phyloP scores from a whole-genome alignment of 1,284 basidiomycete species.

The Ustilago tritici region DNA sequence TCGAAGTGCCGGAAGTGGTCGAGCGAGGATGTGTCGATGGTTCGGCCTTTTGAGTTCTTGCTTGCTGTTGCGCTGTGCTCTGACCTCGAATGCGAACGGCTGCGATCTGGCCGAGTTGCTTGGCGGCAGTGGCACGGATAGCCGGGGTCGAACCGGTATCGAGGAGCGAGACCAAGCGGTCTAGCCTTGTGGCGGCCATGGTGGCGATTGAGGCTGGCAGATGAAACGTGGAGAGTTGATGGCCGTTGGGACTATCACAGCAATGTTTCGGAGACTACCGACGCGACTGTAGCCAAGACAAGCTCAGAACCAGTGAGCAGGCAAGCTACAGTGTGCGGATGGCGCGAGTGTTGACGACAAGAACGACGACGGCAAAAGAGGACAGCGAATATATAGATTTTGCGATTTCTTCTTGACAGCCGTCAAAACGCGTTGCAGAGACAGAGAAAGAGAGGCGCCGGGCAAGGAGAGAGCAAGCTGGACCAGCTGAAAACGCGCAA shows the following conservation, averaged over 20 bases:
- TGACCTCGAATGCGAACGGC: constrained; percentile 72
- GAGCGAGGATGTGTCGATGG: background rate
- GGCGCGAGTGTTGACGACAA: background rate
- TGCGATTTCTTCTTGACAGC: constrained; percentile 22
- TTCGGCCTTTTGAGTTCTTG: constrained; percentile 27
- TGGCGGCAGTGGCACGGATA: constrained; percentile 88
- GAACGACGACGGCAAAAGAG: background rate
- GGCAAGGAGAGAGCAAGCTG: no score
- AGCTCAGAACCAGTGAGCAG: background rate
- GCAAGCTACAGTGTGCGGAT: background rate
- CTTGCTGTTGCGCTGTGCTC: constrained; percentile 42
- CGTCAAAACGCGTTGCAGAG: constrained; percentile 24
- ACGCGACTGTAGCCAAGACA: background rate
- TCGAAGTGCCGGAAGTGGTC: constrained; percentile 37
- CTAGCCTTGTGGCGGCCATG: constrained; percentile 73
- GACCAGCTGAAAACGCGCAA: no score
- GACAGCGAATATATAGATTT: constrained; percentile 47
- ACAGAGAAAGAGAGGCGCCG: background rate
- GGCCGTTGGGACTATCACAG: background rate
- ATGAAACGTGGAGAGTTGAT: background rate
- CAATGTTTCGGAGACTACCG: background rate
- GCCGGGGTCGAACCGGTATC: constrained; percentile 88
- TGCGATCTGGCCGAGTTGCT: constrained; percentile 90
- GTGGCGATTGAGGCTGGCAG: constrained; percentile 8
- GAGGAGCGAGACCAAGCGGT: constrained; percentile 88